Base-by-base conservation (phyloP, 768 basidiomycete genomes). In the Sarcodon aspratus region DNA sequence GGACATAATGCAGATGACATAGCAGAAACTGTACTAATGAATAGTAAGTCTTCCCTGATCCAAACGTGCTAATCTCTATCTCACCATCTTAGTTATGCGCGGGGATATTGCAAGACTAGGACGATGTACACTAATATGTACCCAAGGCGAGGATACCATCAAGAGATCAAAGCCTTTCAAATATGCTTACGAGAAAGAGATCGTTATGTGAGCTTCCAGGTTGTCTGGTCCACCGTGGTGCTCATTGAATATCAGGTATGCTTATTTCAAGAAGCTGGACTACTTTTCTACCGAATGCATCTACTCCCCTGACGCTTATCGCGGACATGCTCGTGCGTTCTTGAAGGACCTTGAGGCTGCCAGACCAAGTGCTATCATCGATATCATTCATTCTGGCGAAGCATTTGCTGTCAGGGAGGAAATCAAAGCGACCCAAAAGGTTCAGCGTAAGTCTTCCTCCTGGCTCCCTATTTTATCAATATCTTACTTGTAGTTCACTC, bases 231-330 rank as follows among this genome's bases (percentile, higher is more conserved):
- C 18, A 13, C 40, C n/a, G 40, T 7, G 33, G 15, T 42, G 17
- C 40, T 27, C 45, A 34, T 33, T 32, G 9, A 9, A 34, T 1
- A 12, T 4, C 57, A 94, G 91, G 91, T 97, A 98, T 63, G 95
- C 95, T 8, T 97, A 99, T 66, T 97, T 97, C 73, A 97, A 95
- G 72, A 96, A 97, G 66, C 74, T 99, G 17, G 94, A 97, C 61
- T 99, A 99, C 65, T 97, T 96, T 66, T 97, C 94, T 2, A 99
- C 95, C 7, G 96, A 99, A 62, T 99, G 96, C 63, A 97, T 98
- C 56, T 99, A 99, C 64, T 94, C 93, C 4, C 95, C 96, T 8
- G 96, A 97, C 62, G 96, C 96, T 5, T 99, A 99, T 63, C 85
- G 96, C 7, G 96, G 96, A 0, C 94, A 98, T 61, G 93, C 96